Evolutionary conservation across 768 basidiomycete genomes (phyloP).

Genomic region (Holtermanniella nyarrowii): DNA sequence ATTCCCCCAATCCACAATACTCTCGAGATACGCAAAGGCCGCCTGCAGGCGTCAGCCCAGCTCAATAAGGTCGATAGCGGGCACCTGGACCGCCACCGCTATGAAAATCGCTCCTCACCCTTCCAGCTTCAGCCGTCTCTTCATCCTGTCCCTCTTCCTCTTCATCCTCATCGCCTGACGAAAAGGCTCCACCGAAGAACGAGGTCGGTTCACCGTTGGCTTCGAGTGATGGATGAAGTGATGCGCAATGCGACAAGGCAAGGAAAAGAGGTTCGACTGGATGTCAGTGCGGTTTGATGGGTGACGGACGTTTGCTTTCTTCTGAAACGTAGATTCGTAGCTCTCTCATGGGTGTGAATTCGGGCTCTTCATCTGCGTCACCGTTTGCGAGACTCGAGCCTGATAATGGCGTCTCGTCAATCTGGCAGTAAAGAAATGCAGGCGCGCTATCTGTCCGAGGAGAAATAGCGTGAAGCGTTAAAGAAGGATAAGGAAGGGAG

Average conservation of each 20-base stretch:
- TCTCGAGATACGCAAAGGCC: background rate
- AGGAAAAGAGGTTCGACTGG: slow-evolving; percentile 28
- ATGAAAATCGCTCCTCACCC: slow-evolving; percentile 36
- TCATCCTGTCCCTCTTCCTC: background rate
- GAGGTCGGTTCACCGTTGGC: slow-evolving; percentile 25
- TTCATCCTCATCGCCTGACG: slow-evolving; percentile 1
- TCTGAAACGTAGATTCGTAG: slow-evolving; percentile 58
- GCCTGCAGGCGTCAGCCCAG: background rate
- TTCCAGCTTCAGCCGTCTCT: slow-evolving; percentile 16
- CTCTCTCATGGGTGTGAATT: slow-evolving; percentile 60
- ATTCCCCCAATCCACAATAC: background rate
- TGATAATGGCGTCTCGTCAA: slow-evolving; percentile 56
- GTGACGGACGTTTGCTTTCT: slow-evolving; percentile 19
- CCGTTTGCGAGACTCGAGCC: background rate
- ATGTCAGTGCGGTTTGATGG: slow-evolving; percentile 1
- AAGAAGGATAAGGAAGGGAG: slow-evolving; percentile 73
- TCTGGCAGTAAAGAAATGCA: slow-evolving; percentile 71
- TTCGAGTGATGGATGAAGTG: slow-evolving; percentile 22
- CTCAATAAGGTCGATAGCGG: slow-evolving; percentile 28
- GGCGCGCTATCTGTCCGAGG: slow-evolving; percentile 46
- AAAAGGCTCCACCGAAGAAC: slow-evolving; percentile 11
- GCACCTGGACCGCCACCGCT: slow-evolving; percentile 33
- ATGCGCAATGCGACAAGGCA: slow-evolving; percentile 30
- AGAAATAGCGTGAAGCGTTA: slow-evolving; percentile 88
- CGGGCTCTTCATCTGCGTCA: slow-evolving; percentile 27